Evolutionary conservation across 2,329 filamentous ascomycete species (phyloP), one percentile per base, ranked within the genome.

Genomic region (Colletotrichum sp.): DNA sequence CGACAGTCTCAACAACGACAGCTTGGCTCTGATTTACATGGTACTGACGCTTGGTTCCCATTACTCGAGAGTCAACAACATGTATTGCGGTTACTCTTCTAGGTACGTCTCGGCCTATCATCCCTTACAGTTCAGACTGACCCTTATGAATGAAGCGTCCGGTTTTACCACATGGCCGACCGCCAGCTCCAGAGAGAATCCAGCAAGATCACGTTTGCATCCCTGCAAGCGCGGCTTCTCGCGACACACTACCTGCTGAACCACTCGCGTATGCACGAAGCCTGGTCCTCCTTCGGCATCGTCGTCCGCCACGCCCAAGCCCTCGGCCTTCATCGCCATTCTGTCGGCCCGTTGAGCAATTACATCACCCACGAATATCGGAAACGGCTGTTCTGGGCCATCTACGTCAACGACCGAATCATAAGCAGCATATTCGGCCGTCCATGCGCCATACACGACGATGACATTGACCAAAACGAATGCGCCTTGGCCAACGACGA

Each of bases 301-400:
- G 63, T 66, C 38, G 28, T 66, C 28, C 63, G 63, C 28, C 63
- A 66, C n/a, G 59, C 59, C 59, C 59, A 63, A 13, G 59, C 59
- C 3, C 32, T 63, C 21, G 59, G 59, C 12, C 59, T 63, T 26
- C 59, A 63, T 7, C 59, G 59, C n/a, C 59, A 21, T 3, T 63
- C 59, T 1, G 32, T 38, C 7, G 59, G 59, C 13, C 59, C 59
- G 4, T 5, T 26, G 9, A 28, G n/a, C 32, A 63, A 63, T 18
- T 3, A 2, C 0, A 14, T 63, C 59, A 63, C 59, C 18, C 59
- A 38, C 32, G 59, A 63, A 7, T 63, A 63, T 28, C 30, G 59
- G 0, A 63, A 63, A 13, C 74, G 79, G 1, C 71, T 80, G 2
- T 80, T 80, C 48, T 80, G 79, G 79, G 78, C 79, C n/a, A 79